phyloP scores from a whole-genome alignment of 495 filamentous ascomycete genomes.

The Podospora comata region DNA sequence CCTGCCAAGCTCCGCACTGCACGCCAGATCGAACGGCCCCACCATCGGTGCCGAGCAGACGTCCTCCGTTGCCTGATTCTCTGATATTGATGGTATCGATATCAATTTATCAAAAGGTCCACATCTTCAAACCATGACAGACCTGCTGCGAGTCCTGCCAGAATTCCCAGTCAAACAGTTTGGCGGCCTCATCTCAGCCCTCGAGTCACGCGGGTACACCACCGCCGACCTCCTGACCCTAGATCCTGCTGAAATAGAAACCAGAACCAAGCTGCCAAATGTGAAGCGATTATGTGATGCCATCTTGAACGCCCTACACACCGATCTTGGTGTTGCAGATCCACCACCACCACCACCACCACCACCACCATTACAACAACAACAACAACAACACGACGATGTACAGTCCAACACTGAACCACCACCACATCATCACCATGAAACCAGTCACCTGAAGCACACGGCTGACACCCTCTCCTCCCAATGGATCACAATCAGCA shows the following conservation, averaged over 20 bases:
- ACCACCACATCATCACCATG: slow-evolving; percentile 8
- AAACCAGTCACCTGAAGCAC: slow-evolving; percentile 24
- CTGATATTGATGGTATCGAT: neutral
- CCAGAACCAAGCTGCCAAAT: slow-evolving; percentile 80
- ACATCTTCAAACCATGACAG: slow-evolving; percentile 60
- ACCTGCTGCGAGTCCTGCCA: slow-evolving; percentile 81
- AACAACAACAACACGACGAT: neutral
- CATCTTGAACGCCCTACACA: slow-evolving; percentile 63
- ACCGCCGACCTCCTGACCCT: slow-evolving; percentile 83
- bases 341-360: neutral
- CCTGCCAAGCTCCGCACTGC: neutral
- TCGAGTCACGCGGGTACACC: slow-evolving; percentile 72
- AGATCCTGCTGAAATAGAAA: slow-evolving; percentile 78
- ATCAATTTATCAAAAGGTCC: neutral
- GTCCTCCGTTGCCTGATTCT: slow-evolving; percentile 1
- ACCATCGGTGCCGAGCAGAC: neutral
- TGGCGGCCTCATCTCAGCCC: slow-evolving; percentile 69
- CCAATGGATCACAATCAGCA: slow-evolving; percentile 67
- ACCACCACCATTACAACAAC: slow-evolving; percentile 3
- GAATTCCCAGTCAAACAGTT: slow-evolving; percentile 67
- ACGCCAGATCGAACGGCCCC: slow-evolving; percentile 2
- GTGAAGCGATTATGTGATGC: slow-evolving; percentile 65
- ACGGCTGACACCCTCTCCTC: slow-evolving; percentile 41
- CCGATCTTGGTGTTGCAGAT: slow-evolving; percentile 51
- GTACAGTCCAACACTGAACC: neutral